Percentiles rank a stretch among this genome's conserved stretches.
These are phyloP conservation scores for Streptanthus diversifolius DNA, from an alignment of 345 rosid genomes.

Conservation along the genomic window DNA sequence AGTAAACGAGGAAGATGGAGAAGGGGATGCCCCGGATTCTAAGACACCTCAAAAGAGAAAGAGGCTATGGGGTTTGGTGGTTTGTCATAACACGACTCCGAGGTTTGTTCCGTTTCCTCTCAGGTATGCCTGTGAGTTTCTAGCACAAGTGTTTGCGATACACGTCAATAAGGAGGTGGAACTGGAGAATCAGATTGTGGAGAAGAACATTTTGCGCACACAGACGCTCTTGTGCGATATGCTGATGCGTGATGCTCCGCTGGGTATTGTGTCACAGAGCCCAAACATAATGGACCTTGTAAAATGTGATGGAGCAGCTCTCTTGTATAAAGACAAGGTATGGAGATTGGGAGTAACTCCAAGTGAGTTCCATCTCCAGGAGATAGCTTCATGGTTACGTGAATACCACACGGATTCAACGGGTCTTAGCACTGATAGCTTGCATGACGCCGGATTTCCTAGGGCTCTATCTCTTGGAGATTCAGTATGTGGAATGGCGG, in stretches of 20 bases:
- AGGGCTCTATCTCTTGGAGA: conserved; percentile 66
- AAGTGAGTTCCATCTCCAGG: conserved; percentile 59
- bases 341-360: conserved; percentile 76
- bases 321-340: conserved; percentile 61
- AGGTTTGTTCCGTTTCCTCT: conserved; percentile 95
- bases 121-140: conserved; percentile 91
- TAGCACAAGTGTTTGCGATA: conserved; percentile 89
- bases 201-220: conserved; percentile 84
- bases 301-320: conserved; percentile 90
- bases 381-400: conserved; percentile 64
- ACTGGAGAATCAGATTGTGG: conserved; percentile 72
- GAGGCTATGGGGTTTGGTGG: conserved; percentile 93
- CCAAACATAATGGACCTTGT: conserved; percentile 92
- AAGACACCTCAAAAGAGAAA: conserved; percentile 64
- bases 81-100: conserved; percentile 80
- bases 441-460: conserved; percentile 80
- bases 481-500: conserved; percentile 90
- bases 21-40: conserved; percentile 42
- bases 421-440: conserved; percentile 88
- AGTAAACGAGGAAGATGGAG: conserved; percentile 75
- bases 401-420: conserved; percentile 88
- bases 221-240: conserved; percentile 90
- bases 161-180: conserved; percentile 87
- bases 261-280: conserved; percentile 77
- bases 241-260: conserved; percentile 89